Evolutionary conservation across 73 alveolate genomes (phyloP).

Genomic region (Paramecium tetraurelia): DNA sequence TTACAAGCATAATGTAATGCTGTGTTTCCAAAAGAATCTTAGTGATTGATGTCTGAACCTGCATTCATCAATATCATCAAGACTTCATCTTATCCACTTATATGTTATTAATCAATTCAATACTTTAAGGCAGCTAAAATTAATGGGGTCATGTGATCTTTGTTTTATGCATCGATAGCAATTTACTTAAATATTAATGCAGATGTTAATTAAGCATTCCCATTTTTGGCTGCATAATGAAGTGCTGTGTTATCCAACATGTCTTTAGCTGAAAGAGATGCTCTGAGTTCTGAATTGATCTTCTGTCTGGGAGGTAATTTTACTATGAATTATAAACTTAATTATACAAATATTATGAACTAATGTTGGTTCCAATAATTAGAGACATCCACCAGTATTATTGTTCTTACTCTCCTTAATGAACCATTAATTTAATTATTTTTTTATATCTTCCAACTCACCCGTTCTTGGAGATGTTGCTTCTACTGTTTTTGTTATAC

Average conservation of each 20-base stretch:
- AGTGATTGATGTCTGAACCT: constrained; percentile 31
- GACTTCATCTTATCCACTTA: constrained; percentile 44
- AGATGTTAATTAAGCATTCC: constrained; percentile 13
- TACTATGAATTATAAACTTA: not conserved
- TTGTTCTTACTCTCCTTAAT: not conserved
- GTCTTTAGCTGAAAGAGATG: not conserved
- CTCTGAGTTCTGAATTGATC: not conserved
- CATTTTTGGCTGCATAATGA: constrained; percentile 51
- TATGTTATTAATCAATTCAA: not conserved
- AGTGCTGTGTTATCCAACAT: constrained; percentile 18
- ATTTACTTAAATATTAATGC: constrained; percentile 22
- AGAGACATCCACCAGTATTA: not conserved
- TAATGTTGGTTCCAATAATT: constrained; percentile 5
- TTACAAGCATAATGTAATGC: constrained; percentile 11
- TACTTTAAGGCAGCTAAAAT: not conserved
- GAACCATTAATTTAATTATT: constrained; percentile 3
- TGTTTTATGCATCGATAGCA: constrained; percentile 26
- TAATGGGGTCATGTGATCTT: constrained; percentile 33
- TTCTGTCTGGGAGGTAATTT: not conserved
- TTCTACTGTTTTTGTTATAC: not conserved
- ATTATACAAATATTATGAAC: constrained; percentile 1
- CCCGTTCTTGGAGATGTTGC: not conserved
- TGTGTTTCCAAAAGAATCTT: not conserved
- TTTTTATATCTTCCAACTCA: not conserved
- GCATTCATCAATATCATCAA: constrained; percentile 17